Evolutionary conservation across 352 stramenopile genomes (phyloP), one percentile per base, ranked within the genome.

Genomic region (Phytophthora vignae): DNA sequence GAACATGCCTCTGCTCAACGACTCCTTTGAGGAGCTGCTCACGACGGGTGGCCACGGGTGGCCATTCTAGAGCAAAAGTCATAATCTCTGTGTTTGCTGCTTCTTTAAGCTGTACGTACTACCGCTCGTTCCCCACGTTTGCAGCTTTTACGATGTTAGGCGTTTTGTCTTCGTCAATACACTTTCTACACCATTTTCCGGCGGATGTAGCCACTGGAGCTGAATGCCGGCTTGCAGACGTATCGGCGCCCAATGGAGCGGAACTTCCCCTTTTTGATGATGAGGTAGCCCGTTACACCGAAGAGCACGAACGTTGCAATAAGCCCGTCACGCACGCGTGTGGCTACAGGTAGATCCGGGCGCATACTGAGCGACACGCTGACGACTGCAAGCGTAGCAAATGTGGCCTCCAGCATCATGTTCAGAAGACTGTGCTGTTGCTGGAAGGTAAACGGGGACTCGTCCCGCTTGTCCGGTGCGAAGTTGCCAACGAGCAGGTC

Each of bases 401-500:
- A 53, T 29, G 74, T 60, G 21, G 87, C 65, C 62, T 96, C 89
- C 5, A 92, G 42, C 46, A 88, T 52, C 61, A 94, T 78, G 52
- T 82, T 81, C 48, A 90, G 42, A 14, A 96, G 60, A 31, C 80
- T 93, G 77, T 95, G 85, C 67, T 93, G 87, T 72, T 96, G 89
- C 75, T 96, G 89, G 68, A 95, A 93, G 54, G 67, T 84, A 64
- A 94, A 95, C 27, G 88, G 87, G 14, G 82, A 92, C 66, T 95
- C 85, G 53, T 93, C 85, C 21, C 88, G 87, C 67, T 90, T 88
- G 63, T 96, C 88, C 2, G 88, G 83, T 49, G 78, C 92, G 55
- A 88, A 91, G 60, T 90, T 85, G 21, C 86, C 86, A 29, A 98
- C 80, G 29, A 98, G 69, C 36, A 99, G 72, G 64, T 99, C 94